Base-by-base conservation (phyloP, 257 asterid genomes). In the Nicotiana undulata region DNA sequence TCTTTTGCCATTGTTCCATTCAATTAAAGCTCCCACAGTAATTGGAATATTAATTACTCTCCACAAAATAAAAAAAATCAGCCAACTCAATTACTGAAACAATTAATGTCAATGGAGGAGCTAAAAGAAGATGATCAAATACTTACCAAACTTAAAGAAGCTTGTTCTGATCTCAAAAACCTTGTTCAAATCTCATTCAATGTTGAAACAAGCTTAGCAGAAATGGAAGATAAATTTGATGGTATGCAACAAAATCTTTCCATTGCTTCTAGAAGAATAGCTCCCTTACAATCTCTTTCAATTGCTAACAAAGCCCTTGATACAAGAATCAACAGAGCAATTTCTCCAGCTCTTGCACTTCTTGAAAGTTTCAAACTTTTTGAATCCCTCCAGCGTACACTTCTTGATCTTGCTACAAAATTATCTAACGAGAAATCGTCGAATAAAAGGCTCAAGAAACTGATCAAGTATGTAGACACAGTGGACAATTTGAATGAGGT, bases 301-400 rank as follows among this genome's bases (percentile, higher is more conserved):
- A 93, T 93, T 63, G 94, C 96, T 6, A 85, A 86, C 72, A 93
- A 88, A 80, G 92, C 98, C 13, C 92, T 93, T 7, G 93, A 93
- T 29, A 88, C 96, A 1, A 72, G 94, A 31, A 92, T 92, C 53
- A 93, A 92, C 85, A 86, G 97, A 3, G 98, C 95, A 18, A 79
- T 92, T 44, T 89, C 93, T 3, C 97, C 96, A 0, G 97, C 93
- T 59, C 88, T 90, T 4, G 31, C 92, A 61, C 93, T 93, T 22
- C 90, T 93, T 32, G 89, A 87, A 20, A 86, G 96, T 87, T 92
- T 93, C 94, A 88, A 83, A 49, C 87, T 85, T 67, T 85, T 85
- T 16, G 97, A 92, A 82, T 83, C 93, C 31, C 90, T 92, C 56
- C 97, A 92, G 24, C 81, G 79, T 1, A 86, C 76, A 75, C 94